phyloP scores from a whole-genome alignment of 805 yeast species.

The Lachancea meyersii region DNA sequence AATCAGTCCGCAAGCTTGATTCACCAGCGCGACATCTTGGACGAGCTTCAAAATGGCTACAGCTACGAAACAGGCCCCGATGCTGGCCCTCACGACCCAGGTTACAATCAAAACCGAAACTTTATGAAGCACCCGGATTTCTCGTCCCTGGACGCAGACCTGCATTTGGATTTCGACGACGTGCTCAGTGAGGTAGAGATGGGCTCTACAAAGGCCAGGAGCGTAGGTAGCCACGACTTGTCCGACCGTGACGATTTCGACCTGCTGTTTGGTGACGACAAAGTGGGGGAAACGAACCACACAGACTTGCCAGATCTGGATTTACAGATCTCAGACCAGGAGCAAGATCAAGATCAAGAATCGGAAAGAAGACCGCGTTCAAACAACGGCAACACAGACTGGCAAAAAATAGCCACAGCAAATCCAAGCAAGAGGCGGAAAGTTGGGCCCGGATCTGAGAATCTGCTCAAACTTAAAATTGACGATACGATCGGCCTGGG shows the following conservation, averaged over 20 bases:
- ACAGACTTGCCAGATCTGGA: slow-evolving; percentile 4
- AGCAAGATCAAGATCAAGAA: neutral
- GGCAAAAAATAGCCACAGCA: neutral
- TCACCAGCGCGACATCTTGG: slow-evolving; percentile 7
- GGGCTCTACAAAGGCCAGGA: slow-evolving; percentile 6
- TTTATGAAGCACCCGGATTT: slow-evolving; percentile 2
- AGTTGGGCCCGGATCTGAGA: neutral
- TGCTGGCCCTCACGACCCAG: neutral
- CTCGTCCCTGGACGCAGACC: slow-evolving; percentile 23
- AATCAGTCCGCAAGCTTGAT: slow-evolving; percentile 2
- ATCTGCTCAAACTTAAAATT: slow-evolving; percentile 1
- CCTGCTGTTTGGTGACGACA: neutral
- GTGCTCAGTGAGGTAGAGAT: slow-evolving; percentile 16
- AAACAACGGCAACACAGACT: neutral
- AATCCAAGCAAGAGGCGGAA: neutral
- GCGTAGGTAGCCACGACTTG: neutral
- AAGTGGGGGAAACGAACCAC: neutral
- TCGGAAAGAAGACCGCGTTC: neutral
- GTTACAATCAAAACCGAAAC: neutral
- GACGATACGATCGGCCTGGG: slow-evolving; percentile 25
- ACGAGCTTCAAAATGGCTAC: slow-evolving; percentile 8
- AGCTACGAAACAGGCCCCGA: slow-evolving; percentile 2
- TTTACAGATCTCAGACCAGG: neutral
- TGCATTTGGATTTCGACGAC: slow-evolving; percentile 28
- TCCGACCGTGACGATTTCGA: slow-evolving; percentile 1